Evolutionary conservation across 2,329 filamentous ascomycete genomes (phyloP).

Genomic region (Tolypocladium guangdongense): DNA sequence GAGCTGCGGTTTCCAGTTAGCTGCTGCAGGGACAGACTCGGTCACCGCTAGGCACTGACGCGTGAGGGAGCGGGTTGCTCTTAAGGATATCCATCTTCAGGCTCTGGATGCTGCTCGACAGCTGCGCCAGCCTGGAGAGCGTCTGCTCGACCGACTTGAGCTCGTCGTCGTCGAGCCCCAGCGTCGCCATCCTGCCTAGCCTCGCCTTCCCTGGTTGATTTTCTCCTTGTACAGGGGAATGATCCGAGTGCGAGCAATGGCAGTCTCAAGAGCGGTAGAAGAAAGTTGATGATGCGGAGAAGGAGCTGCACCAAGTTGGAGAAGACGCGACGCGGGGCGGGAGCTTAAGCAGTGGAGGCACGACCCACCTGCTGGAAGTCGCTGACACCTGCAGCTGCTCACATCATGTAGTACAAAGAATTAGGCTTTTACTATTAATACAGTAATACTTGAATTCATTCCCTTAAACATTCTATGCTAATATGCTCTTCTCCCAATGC

Average conservation of each 20-base stretch:
- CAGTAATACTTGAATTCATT: not conserved
- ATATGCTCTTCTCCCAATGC: not conserved
- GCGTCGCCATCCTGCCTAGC: conserved; percentile 22
- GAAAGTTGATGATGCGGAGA: not conserved
- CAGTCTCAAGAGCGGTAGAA: not conserved
- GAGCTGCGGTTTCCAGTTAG: conserved; percentile 33
- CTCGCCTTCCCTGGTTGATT: not conserved
- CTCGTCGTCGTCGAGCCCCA: conserved; percentile 47
- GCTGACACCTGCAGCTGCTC: not conserved
- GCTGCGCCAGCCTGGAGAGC: conserved; percentile 55
- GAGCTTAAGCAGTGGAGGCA: too few species aligned
- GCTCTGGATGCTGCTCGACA: conserved; percentile 57
- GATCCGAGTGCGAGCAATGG: not conserved
- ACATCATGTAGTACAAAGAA: not conserved
- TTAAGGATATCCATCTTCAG: conserved; percentile 49
- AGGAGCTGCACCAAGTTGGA: not conserved
- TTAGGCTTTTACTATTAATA: not conserved
- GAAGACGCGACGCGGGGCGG: not conserved
- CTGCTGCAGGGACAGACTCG: not conserved
- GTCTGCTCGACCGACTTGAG: conserved; percentile 61
- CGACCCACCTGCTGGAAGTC: not conserved
- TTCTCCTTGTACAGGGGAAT: not conserved
- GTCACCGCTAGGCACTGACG: conserved; percentile 33
- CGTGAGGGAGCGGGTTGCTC: conserved; percentile 55
- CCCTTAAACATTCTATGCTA: not conserved